Evolutionary conservation across 148 eudicot species (phyloP), one percentile per base, ranked within the genome.

Genomic region (Mesembryanthemum crystallinum): DNA sequence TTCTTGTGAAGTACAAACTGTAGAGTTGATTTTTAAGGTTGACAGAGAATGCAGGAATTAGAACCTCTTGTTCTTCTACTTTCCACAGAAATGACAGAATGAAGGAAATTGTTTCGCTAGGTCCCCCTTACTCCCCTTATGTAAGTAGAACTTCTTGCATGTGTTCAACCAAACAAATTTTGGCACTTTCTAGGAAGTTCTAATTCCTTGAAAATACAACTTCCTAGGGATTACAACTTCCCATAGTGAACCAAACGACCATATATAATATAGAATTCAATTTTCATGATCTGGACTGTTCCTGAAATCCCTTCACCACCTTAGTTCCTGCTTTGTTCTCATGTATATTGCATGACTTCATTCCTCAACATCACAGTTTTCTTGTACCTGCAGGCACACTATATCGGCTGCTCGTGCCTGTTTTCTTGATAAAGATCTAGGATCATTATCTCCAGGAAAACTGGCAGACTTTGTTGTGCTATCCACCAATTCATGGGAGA

Each of bases 401-500:
- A 92, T 92, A 64, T 88, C 90, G 33, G 98, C 98, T 72, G 99
- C 99, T 57, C 85, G 67, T 72, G 86, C 97, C 29, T 87, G 97
- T 81, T 91, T 89, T 81, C 89, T 92, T 30, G 99, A 92, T 43
- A 74, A 89, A 73, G 86, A 88, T 45, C 72, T 96, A 33, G 99
- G 99, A 29, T 96, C 99, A 30, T 71, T 96, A 75, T 88, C 98
- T 65, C 80, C 88, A 0, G 99, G 98, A 37, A 96, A 96, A 80
- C 71, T 84, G 64, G 99, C 97, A 45, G 99, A 96, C 82, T 96
- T 96, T 77, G 99, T 92, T 15, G 83, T 96, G 51, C 76, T 96
- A 37, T 86, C 91, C 17, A 71, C 82, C 43, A 73, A 86, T 83
- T 91, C 97, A 30, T 96, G 94, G 97, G 89, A 92, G 23, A 72